phyloP scores from a whole-genome alignment of 2,329 filamentous ascomycete genomes.

The Calcarisporium arbuscula region DNA sequence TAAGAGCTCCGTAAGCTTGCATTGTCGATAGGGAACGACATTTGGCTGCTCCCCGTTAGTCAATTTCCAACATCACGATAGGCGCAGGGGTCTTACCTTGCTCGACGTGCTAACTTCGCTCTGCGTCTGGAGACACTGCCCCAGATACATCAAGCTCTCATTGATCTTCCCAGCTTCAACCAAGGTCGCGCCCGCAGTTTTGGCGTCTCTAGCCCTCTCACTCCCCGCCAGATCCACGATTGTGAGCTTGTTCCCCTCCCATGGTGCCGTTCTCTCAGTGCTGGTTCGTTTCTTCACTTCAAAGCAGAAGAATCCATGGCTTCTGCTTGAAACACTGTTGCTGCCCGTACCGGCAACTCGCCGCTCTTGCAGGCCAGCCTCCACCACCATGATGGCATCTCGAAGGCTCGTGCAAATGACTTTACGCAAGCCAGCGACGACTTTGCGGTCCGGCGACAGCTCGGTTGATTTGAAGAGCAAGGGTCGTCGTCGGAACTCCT shows the following conservation, averaged over 20 bases:
- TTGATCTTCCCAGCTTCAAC: slow-evolving; percentile 98
- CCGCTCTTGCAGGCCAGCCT: slow-evolving; percentile 81
- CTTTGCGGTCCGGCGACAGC: slow-evolving; percentile 80
- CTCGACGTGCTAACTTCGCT: slow-evolving; percentile 67
- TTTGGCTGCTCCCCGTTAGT: slow-evolving; percentile 46
- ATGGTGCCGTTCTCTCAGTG: slow-evolving; percentile 44
- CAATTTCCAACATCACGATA: background rate
- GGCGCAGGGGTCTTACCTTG: slow-evolving; percentile 48
- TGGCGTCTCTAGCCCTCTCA: slow-evolving; percentile 85
- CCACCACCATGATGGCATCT: slow-evolving; percentile 83
- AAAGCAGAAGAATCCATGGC: slow-evolving; percentile 92
- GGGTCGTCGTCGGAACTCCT: slow-evolving; percentile 68
- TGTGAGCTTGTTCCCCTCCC: slow-evolving; percentile 74
- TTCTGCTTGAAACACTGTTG: slow-evolving; percentile 87
- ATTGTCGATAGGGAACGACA: slow-evolving; percentile 73
- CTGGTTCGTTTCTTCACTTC: slow-evolving; percentile 77
- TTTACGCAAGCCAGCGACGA: slow-evolving; percentile 87
- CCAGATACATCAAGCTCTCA: slow-evolving; percentile 95
- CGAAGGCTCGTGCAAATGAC: slow-evolving; percentile 75
- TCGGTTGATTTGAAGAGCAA: slow-evolving; percentile 92
- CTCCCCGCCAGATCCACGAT: slow-evolving; percentile 92
- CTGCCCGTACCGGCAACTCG: slow-evolving; percentile 85
- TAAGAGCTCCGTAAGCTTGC: slow-evolving; percentile 76
- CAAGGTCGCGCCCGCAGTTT: slow-evolving; percentile 86
- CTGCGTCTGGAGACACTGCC: slow-evolving; percentile 94